Base-by-base conservation (phyloP, 768 basidiomycete genomes). In the Pholiota microspora region DNA sequence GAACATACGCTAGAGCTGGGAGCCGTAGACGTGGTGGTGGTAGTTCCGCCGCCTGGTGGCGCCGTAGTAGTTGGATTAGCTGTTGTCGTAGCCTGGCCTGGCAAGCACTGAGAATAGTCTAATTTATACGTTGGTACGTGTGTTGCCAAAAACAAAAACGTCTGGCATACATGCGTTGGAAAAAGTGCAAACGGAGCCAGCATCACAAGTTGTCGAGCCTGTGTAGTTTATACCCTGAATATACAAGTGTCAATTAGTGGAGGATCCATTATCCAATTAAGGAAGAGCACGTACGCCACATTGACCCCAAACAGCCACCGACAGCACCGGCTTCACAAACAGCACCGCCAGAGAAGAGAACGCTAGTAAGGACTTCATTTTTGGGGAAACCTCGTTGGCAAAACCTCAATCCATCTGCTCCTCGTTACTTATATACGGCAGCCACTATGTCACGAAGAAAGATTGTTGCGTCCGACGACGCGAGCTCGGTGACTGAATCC, bases 51-150 rank as follows among this genome's bases (percentile, higher is more conserved):
- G 16, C 71, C 64, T 4, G 69, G 64, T 15, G 67, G 54, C 10
- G 57, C 55, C 12, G 54, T 47, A 6, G 50, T 48, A 36, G 36
- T 59, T 18, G 45, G 31, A 32, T 35, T 48, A 15, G 45, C 23
- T 9, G 45, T 49, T 16, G 53, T 36, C n/a, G 49, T 24, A 18
- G 48, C 54, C 15, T 21, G 9, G 34, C 61, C 65, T 6, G 77
- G 77, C 40, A 71, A 66, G 60, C 80, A 82, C 61, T 81, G 81
- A 3, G 70, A 79, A 60, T 79, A 81, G 58, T 68, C 79, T 82
- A 50, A 13, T 28, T 3, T 6, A 34, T 10, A 24, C 9, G 21
- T n/a, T 8, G 28, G 18, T 25, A 49, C 46, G 15, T 38, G 21
- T 27, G 31, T 44, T 28, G 23, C 28, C 9, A 21, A 21, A 15